phyloP scores from a whole-genome alignment of 306 rosid genomes.

The Quercus ilex region DNA sequence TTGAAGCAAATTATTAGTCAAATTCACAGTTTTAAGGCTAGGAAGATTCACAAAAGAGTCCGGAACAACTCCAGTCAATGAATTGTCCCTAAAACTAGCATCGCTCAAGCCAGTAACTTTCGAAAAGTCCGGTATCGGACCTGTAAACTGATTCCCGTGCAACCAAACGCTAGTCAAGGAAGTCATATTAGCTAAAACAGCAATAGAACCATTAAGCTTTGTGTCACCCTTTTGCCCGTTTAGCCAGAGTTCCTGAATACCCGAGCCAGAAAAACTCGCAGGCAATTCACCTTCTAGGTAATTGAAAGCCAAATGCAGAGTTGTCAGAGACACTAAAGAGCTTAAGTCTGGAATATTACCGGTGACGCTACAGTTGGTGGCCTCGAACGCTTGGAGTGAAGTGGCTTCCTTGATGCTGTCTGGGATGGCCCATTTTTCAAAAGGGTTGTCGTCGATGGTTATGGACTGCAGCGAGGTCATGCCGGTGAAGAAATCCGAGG shows the following conservation, averaged over 20 bases:
- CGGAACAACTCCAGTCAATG: slow-evolving; percentile 76
- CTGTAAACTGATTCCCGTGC: slow-evolving; percentile 56
- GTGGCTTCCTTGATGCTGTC: slow-evolving; percentile 29
- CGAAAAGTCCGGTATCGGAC: slow-evolving; percentile 76
- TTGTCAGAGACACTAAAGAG: slow-evolving; percentile 39
- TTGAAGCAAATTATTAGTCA: slow-evolving; percentile 72
- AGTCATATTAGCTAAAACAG: slow-evolving; percentile 54
- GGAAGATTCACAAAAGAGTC: slow-evolving; percentile 40
- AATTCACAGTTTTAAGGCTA: slow-evolving; percentile 38
- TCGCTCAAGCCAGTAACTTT: slow-evolving; percentile 16
- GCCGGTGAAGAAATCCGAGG: slow-evolving; percentile 54
- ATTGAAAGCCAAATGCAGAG: slow-evolving; percentile 46
- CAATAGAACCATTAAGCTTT: slow-evolving; percentile 66
- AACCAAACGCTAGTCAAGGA: slow-evolving; percentile 48
- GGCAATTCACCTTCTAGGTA: slow-evolving; percentile 62
- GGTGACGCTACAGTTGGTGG: slow-evolving; percentile 26
- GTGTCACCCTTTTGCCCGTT: slow-evolving; percentile 46
- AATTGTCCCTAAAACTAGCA: slow-evolving; percentile 61
- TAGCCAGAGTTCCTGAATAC: slow-evolving; percentile 51
- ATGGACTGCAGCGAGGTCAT: slow-evolving; percentile 30
- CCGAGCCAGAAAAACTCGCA: slow-evolving; percentile 32
- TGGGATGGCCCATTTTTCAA: slow-evolving; percentile 58
- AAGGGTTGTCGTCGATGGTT: slow-evolving; percentile 41
- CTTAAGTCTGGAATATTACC: slow-evolving; percentile 65
- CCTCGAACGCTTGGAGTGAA: slow-evolving; percentile 37